A percentile compares a stretch with the other conserved stretches of the same genome.
phyloP scores from a whole-genome alignment of 345 rosid genomes.

The Salix purpurea region DNA sequence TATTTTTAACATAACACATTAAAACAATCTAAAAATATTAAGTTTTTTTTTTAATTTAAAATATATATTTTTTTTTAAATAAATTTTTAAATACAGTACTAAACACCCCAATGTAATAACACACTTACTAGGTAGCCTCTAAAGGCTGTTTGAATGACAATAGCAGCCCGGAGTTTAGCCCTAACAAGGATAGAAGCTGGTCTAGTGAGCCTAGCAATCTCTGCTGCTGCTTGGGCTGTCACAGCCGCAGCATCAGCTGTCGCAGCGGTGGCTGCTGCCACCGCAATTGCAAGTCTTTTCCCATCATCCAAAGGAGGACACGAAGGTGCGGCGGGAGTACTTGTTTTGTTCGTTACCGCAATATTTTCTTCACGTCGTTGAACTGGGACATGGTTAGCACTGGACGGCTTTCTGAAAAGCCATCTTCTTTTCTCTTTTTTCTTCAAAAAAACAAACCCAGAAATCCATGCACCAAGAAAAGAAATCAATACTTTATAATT shows the following conservation, averaged over 20 bases:
- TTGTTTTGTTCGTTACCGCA: neutral
- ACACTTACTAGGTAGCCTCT: slow-evolving; percentile 30
- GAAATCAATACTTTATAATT: neutral
- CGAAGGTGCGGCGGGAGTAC: neutral
- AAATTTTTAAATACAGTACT: no score
- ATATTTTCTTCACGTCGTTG: slow-evolving; percentile 21
- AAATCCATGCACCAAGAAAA: neutral
- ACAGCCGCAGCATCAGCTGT: slow-evolving; percentile 16
- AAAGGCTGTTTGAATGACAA: slow-evolving; percentile 25
- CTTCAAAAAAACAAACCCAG: slow-evolving; percentile 8
- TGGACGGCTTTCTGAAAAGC: slow-evolving; percentile 14
- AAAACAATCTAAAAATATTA: no score
- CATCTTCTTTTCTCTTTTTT: slow-evolving; percentile 26
- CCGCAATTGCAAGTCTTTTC: slow-evolving; percentile 12
- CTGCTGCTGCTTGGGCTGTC: slow-evolving; percentile 12
- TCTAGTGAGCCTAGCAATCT: slow-evolving; percentile 18
- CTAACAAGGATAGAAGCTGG: neutral
- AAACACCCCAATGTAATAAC: no score
- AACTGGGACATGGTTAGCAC: neutral
- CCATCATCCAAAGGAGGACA: slow-evolving; percentile 16
- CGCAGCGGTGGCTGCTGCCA: slow-evolving; percentile 15
- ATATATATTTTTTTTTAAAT: no score
- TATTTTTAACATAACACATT: no score
- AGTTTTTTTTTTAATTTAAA: no score
- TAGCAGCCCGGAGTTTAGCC: slow-evolving; percentile 12